Conservation (phyloP, 2,329 filamentous ascomycete genomes). For the Apiospora hydei region DNA sequence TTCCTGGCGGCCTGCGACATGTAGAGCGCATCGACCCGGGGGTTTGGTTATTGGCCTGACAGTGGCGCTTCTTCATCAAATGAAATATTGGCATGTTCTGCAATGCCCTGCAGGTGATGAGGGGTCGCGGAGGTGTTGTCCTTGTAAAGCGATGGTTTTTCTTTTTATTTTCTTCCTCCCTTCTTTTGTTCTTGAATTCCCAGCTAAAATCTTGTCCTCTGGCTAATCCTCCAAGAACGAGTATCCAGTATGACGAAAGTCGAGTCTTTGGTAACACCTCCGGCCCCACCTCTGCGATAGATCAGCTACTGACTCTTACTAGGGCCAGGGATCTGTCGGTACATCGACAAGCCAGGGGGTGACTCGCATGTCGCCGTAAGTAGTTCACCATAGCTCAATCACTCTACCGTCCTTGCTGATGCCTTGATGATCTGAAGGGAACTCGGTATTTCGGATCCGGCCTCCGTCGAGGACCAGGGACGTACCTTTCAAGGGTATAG, state of each 20-base stretch:
- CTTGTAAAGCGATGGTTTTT: not conserved
- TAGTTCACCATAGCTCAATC: not conserved
- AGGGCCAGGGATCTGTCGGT: too few relatives aligned
- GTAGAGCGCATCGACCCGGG: not conserved
- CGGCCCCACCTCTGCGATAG: too few relatives aligned
- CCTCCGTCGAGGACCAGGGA: not conserved
- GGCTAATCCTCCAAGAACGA: too few relatives aligned
- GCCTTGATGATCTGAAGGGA: not conserved
- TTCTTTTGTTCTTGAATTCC: not conserved
- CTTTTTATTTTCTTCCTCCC: too few relatives aligned
- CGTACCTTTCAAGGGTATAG: not conserved
- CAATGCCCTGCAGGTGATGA: not conserved
- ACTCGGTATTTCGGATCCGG: not conserved
- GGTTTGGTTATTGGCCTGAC: not conserved
- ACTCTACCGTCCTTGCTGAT: not conserved
- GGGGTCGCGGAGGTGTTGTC: not conserved
- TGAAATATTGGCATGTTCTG: not conserved
- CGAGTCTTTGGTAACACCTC: too few relatives aligned
- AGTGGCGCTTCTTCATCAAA: not conserved
- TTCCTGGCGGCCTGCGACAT: not conserved
- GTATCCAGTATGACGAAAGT: too few relatives aligned
- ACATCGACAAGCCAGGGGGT: too few relatives aligned
- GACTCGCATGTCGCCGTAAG: not conserved
- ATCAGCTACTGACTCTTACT: too few relatives aligned
- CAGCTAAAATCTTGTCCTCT: not conserved